Base-by-base conservation (phyloP, 768 basidiomycete species). In the Suillus americanus region DNA sequence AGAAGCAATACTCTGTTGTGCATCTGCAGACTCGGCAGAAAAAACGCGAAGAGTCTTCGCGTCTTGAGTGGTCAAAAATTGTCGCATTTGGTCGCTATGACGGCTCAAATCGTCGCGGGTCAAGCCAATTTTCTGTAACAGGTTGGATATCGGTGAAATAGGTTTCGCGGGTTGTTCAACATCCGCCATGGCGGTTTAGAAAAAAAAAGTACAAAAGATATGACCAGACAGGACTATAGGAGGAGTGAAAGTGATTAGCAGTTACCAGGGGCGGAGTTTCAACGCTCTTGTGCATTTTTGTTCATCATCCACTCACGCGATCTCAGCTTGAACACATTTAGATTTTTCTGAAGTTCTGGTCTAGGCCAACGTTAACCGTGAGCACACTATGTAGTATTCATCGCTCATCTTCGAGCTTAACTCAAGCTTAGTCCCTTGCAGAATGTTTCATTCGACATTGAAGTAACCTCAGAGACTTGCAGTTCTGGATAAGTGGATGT, bases 61-160 rank as follows among this genome's bases (percentile, higher is more conserved):
- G 70, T 79, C 79, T 71, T 87, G 83, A 37, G 85, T 77, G 40
- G 85, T 88, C 68, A 91, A 81, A 79, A 91, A 92, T 69, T 86
- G 86, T 61, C 90, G 88, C 91, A 93, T 92, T 74, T 91, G 85
- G 78, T 89, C 83, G 70, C 88, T 91, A 72, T 86, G 89, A 72
- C 85, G 82, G 69, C 81, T 74, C 63, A 93, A 79, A 77, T 92
- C 91, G 71, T 90, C 87, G 75, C 89, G 85, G 68, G 92, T 91
- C 72, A 93, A 82, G 60, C 91, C 90, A 48, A 93, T 82, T 20
- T 86, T 86, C 69, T 85, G 80, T 41, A 93, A 79, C 28, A 93
- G 83, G 69, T 87, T 86, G 38, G 89, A 89, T 35, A 91, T 91
- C 41, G 91, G 91, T 9, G 91, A 92, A 40, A 74, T 62, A 10